Base-by-base conservation (phyloP, 148 eudicot species). In the Polygonum maritimum region DNA sequence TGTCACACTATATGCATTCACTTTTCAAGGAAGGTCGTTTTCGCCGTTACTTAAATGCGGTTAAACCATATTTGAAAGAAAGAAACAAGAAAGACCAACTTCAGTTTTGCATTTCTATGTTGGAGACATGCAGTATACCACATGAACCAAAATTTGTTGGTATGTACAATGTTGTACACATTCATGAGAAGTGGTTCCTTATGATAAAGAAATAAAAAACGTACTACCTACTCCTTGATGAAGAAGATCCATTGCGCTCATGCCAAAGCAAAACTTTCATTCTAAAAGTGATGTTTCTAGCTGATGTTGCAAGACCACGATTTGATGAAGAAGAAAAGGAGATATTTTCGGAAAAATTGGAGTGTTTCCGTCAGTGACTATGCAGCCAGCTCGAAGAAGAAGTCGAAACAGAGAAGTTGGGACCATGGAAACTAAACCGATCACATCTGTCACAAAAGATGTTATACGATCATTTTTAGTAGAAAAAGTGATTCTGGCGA, bases 171-270 rank as follows among this genome's bases (percentile, higher is more conserved):
- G 26, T 57, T 14, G 35, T 78, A 7, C 80, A 78, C 9, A 72
- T 78, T 12, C 60, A 78, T 5, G 60, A 78, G 4, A 78, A 71
- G 11, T 78, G 72, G 76, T 78, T 78, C 33, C 31, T 58, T 22
- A 15, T 79, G 14, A 74, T 69, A 5, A 48, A 79, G 12, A 67
- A 39, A 39, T 18, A 14, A 3, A 73, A 79, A 38, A 39, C 22
- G 15, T 67, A 75, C 52, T 75, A 79, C 18, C 21, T 75, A 0
- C 75, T 35, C 0, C 47, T 21, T 4, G 21, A 51, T 22, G 81
- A 79, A 51, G 51, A n/a, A 33, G 33, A 74, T 5, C 76, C 72
- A 7, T 44, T 65, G 8, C 51, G 41, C 0, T 26, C 74, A 0
- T 73, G 60, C 67, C 41, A 63, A 26, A 73, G 58, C 36, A 31